phyloP scores from a whole-genome alignment of 805 yeast species.

The Monosporozyma unispora region DNA sequence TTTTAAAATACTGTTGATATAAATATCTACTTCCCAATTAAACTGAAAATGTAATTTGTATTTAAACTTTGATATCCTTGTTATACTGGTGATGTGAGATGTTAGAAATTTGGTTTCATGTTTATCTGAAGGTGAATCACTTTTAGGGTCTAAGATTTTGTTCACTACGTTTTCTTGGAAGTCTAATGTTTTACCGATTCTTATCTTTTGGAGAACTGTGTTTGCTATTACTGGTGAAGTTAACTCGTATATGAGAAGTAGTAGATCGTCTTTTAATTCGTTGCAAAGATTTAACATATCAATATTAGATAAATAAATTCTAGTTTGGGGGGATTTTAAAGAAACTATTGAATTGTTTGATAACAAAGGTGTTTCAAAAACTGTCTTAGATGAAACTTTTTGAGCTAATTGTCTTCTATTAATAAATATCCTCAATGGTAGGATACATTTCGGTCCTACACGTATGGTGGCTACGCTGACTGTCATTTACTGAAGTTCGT shows the following conservation, averaged over 20 bases:
- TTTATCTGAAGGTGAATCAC: background rate
- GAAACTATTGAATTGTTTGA: constrained; percentile 29
- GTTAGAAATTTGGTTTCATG: background rate
- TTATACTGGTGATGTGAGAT: constrained; percentile 17
- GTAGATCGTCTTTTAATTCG: constrained; percentile 21
- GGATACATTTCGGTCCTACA: constrained; percentile 14
- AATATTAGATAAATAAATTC: constrained; percentile 24
- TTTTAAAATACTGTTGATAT: constrained; percentile 19
- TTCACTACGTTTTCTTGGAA: constrained; percentile 13
- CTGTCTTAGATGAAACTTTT: constrained; percentile 13
- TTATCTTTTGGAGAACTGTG: constrained; percentile 16
- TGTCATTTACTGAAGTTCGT: constrained; percentile 7
- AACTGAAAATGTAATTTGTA: constrained; percentile 21
- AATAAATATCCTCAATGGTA: constrained; percentile 24
- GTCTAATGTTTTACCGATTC: constrained; percentile 20
- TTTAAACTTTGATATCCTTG: constrained; percentile 19
- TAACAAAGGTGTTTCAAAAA: constrained; percentile 28
- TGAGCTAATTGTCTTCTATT: constrained; percentile 23
- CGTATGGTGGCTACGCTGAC: constrained; percentile 20
- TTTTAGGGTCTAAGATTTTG: constrained; percentile 3
- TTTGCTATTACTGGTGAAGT: constrained; percentile 16
- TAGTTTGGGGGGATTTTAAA: constrained; percentile 23
- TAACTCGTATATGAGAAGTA: constrained; percentile 24
- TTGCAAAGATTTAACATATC: constrained; percentile 22
- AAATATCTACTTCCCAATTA: constrained; percentile 27